Evolutionary conservation across 2,329 filamentous ascomycete species (phyloP), one percentile per base, ranked within the genome.

Genomic region (Raffaelea albimanens): DNA sequence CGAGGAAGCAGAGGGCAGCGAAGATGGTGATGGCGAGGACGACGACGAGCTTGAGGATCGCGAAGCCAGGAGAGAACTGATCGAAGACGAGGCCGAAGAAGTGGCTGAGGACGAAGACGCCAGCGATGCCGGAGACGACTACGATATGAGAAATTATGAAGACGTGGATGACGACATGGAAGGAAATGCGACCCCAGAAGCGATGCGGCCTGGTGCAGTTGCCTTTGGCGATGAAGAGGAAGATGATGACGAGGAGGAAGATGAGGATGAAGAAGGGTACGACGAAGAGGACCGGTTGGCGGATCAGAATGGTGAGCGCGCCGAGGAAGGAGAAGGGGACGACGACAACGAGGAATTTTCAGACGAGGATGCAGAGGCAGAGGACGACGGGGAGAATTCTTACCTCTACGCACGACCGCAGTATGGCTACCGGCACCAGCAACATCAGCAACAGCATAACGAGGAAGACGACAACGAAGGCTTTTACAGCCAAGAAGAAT

Each of bases 131-230:
- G 54, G 56, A 7, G 56, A 59, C 23, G 61, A 63, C 43, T 62
- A 61, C 46, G 61, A 62, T 9, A 55, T 57, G 50, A 51, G 59
- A n/a, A 57, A 57, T 29, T 60, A 61, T n/a, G 55, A 48, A n/a
- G 52, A 58, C 16, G 45, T 58, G 8, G 62, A 65, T 11, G 61
- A 65, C 40, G 57, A 59, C 20, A 47, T 54, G 9, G 51, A 55
- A 29, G 52, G 47, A 33, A 41, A 49, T 16, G 47, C 45, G 1
- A 20, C 29, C 11, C 33, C 44, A 13, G 39, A 48, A 8, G 47
- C 48, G 16, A 31, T 34, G 2, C 44, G 44, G 16, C 55, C 55
- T 2, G 50, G 14, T n/a, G 14, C 34, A 19, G 14, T 45, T 1
- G 49, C 43, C 1, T 49, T 53, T 5, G 53, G 48, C 2, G 49